These are phyloP conservation scores for Diaporthe caulivora DNA, from an alignment of 2,329 filamentous ascomycete species.

Conservation along the genomic window DNA sequence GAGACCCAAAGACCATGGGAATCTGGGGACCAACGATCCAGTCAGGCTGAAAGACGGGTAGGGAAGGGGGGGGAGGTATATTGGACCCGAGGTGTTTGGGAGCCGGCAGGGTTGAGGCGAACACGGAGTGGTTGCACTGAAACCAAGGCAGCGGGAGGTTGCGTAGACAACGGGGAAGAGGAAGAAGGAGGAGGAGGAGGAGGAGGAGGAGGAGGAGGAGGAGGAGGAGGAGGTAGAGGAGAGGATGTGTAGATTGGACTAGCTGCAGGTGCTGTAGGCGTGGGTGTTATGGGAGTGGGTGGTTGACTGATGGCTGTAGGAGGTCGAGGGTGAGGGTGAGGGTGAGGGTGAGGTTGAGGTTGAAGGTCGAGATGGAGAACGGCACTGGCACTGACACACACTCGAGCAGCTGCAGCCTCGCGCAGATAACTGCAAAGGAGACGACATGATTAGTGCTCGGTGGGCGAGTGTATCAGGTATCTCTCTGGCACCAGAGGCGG, in stretches of 20 bases:
- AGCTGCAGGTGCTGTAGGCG: background rate
- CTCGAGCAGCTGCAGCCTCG: constrained; percentile 12
- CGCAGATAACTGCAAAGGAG: constrained; percentile 20
- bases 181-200: background rate
- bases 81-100: background rate
- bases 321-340: background rate
- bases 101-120: background rate
- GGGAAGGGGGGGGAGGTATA: background rate
- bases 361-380: background rate
- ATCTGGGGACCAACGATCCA: constrained; percentile 1
- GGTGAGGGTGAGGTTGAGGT: background rate
- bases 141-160: background rate
- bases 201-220: background rate
- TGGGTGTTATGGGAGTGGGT: background rate
- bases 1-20: constrained; percentile 17
- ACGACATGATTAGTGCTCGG: constrained; percentile 14
- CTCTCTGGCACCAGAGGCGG: background rate
- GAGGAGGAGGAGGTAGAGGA: background rate
- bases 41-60: background rate
- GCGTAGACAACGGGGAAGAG: background rate
- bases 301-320: background rate
- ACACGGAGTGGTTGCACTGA: constrained; percentile 13
- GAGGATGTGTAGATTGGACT: background rate
- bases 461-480: background rate
- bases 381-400: background rate